Evolutionary conservation across 164 flowering plant genomes (phyloP), one percentile per base, ranked within the genome.

Genomic region (Magnolia kwangsiensis): DNA sequence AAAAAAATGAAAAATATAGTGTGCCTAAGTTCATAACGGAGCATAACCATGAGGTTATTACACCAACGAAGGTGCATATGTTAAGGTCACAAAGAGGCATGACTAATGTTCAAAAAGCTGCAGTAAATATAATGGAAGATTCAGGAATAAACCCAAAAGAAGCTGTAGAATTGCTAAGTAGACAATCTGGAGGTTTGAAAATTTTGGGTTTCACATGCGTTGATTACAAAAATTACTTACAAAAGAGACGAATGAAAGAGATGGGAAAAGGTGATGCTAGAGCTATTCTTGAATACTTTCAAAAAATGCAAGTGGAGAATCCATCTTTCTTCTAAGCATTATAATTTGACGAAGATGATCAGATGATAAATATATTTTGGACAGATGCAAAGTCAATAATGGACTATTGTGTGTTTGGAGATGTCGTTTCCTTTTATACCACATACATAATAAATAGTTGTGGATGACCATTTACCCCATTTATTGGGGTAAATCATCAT

Each of bases 401-500:
- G 45, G 80, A 77, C 50, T 81, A 77, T 63, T 21, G 45, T 16
- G 45, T 24, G 21, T 81, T 81, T 67, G 75, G 80, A 14, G 83
- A 81, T 67, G 80, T 74, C 50, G 67, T 80, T 27, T 71, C 75
- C 11, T 78, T 81, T 19, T 78, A 81, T 37, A 77, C 80, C 8
- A 74, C 63, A 2, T 74, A 71, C 27, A 68, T 49, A 31, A 68
- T 31, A 18, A 75, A 58, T 61, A 72, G n/a, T 50, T 50, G 72
- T 58, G 80, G 67, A 16, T 13, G 68, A 65, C 74, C 80, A 49
- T 81, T 74, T 74, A 58, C 76, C 14, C 58, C 75, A 55, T 81
- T 81, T 29, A 51, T 78, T 67, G 83, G 83, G 24, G 71, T 81
- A 49, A 80, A 80, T 45, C 73, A 80, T 73, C 80, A 80, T 67